Conservation (phyloP, 371 early-diverging fungal species). For the Lichtheimia ornata region DNA sequence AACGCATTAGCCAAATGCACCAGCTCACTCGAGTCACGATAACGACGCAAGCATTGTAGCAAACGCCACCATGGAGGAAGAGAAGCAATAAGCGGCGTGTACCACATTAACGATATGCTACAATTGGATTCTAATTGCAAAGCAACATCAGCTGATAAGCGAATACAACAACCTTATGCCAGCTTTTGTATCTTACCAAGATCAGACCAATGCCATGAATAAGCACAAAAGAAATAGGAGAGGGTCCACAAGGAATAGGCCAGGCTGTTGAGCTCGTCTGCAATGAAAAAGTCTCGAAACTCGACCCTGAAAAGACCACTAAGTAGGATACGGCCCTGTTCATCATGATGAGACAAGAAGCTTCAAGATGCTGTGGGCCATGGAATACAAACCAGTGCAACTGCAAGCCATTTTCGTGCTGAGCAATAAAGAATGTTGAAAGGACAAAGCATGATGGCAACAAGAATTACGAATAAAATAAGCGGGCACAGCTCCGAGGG, state of each 20-base stretch:
- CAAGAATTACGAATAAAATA: constrained; percentile 48
- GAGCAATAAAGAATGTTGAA: constrained; percentile 64
- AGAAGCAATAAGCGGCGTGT: constrained; percentile 61
- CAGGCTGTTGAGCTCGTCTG: constrained; percentile 79
- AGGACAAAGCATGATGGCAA: constrained; percentile 66
- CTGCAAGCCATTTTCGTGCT: constrained; percentile 75
- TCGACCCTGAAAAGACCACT: constrained; percentile 68
- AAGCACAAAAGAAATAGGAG: constrained; percentile 72
- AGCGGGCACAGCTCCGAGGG: constrained; percentile 59
- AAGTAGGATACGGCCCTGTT: constrained; percentile 50
- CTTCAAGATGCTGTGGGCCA: too few species aligned
- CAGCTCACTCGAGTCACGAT: constrained; percentile 49
- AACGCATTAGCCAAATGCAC: constrained; percentile 73
- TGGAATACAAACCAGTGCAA: constrained; percentile 28
- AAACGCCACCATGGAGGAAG: constrained; percentile 72
- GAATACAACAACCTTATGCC: background rate
- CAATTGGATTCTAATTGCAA: constrained; percentile 33
- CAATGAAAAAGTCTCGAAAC: constrained; percentile 88
- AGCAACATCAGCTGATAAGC: background rate
- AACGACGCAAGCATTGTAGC: constrained; percentile 72
- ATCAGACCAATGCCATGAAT: constrained; percentile 52
- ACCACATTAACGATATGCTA: constrained; percentile 60
- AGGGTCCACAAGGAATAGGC: constrained; percentile 72
- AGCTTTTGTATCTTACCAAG: constrained; percentile 33
- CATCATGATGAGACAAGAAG: background rate